Percentiles rank a stretch among this genome's conserved stretches.
phyloP scores from a whole-genome alignment of 139 green algal genomes.

The Closterium sp. region DNA sequence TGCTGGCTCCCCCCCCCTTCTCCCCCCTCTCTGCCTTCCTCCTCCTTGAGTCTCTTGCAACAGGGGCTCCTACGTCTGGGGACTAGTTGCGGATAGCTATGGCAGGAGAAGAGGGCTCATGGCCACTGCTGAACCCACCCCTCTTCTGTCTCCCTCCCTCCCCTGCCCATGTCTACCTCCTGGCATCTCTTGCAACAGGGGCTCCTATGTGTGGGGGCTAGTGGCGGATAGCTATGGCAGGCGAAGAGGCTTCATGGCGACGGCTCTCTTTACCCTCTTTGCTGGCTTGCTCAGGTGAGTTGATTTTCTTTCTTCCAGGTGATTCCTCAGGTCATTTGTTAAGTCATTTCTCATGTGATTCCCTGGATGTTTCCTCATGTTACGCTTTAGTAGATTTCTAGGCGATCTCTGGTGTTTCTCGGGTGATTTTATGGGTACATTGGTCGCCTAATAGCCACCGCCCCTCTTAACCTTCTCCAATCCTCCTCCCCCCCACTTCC shows the following conservation, averaged over 20 bases:
- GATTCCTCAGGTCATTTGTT: not conserved
- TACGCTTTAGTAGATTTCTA: too few relatives aligned
- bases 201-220: not conserved
- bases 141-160: not conserved
- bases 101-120: not conserved
- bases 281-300: conserved; percentile 27
- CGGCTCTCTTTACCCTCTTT: conserved; percentile 40
- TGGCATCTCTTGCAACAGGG: not conserved
- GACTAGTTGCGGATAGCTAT: conserved; percentile 12
- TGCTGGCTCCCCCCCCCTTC: too few relatives aligned
- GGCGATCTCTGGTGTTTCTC: too few relatives aligned
- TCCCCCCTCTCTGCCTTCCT: too few relatives aligned
- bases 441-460: too few relatives aligned
- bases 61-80: conserved; percentile 67
- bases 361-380: too few relatives aligned
- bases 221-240: conserved; percentile 64
- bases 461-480: not conserved
- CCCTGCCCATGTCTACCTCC: not conserved
- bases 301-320: not conserved
- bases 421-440: too few relatives aligned
- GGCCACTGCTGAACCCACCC: not conserved
- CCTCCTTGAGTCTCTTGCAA: too few relatives aligned
- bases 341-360: not conserved
- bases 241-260: conserved; percentile 28
- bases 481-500: not conserved